Conservation (phyloP, 2,329 filamentous ascomycete species). For the Diaporthe caulivora region DNA sequence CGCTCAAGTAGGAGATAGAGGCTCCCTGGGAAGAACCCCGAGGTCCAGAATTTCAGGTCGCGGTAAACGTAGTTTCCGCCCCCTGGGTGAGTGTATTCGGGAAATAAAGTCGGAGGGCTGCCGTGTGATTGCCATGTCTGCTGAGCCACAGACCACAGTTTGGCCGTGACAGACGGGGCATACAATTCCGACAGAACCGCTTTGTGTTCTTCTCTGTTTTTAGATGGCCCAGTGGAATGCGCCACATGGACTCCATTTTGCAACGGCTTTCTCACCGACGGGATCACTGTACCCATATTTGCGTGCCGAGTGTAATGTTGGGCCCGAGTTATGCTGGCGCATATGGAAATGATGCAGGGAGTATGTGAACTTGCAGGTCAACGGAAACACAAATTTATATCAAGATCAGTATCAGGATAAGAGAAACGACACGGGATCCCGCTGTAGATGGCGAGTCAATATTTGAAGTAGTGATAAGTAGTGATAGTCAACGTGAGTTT, state of each 20-base stretch:
- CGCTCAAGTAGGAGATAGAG: slow-evolving; percentile 56
- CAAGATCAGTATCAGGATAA: background rate
- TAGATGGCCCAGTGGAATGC: background rate
- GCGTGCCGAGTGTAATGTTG: too few relatives aligned
- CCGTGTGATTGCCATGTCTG: background rate
- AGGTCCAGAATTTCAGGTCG: slow-evolving; percentile 59
- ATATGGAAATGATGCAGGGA: too few relatives aligned
- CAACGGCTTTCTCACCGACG: too few relatives aligned
- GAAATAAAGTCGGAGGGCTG: background rate
- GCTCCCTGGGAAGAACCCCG: slow-evolving; percentile 61
- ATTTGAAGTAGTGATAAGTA: background rate
- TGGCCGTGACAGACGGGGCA: background rate
- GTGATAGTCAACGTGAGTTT: background rate
- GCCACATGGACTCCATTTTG: background rate
- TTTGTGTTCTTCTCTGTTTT: background rate
- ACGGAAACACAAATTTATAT: background rate
- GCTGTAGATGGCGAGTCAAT: background rate
- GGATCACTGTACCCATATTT: background rate
- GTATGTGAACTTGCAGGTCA: background rate
- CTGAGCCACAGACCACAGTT: slow-evolving; percentile 9
- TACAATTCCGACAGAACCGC: background rate
- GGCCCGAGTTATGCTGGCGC: too few relatives aligned
- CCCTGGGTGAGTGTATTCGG: slow-evolving; percentile 53
- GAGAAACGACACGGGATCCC: rapidly evolving
- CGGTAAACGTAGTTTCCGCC: slow-evolving; percentile 54